These are phyloP conservation scores for Dentipellis sp. DNA, from an alignment of 768 basidiomycete genomes.

Conservation along the genomic window DNA sequence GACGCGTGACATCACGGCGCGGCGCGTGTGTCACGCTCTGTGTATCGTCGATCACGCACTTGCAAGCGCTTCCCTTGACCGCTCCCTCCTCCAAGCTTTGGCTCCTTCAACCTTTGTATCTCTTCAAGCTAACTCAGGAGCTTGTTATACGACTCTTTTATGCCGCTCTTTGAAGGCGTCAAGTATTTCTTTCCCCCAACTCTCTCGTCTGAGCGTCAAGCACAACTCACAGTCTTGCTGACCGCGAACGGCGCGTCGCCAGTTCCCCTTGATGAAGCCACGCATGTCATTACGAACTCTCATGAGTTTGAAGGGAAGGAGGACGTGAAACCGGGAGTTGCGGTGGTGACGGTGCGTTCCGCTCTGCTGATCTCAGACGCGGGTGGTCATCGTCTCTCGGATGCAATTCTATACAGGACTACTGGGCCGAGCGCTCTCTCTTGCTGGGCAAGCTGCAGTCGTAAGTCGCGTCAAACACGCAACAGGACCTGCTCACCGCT, in stretches of 20 bases:
- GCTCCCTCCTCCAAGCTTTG: background rate
- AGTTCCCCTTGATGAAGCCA: constrained; percentile 4
- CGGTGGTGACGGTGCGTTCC: constrained; percentile 7
- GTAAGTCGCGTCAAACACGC: constrained; percentile 2
- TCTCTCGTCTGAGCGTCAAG: constrained; percentile 4
- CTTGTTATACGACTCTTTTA: background rate
- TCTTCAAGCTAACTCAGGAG: background rate
- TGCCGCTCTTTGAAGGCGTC: constrained; percentile 13
- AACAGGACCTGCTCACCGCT: background rate
- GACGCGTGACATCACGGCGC: background rate
- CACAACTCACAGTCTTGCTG: constrained; percentile 3
- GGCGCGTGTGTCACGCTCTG: background rate
- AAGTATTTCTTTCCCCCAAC: constrained; percentile 9
- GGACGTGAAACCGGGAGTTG: constrained; percentile 1
- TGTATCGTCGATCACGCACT: no score
- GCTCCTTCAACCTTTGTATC: background rate
- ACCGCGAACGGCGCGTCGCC: constrained; percentile 8
- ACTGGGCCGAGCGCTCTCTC: constrained; percentile 12
- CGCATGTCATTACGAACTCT: constrained; percentile 10
- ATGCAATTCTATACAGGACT: constrained; percentile 4
- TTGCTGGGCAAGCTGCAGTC: constrained; percentile 9
- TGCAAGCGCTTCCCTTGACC: background rate
- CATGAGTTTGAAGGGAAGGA: constrained; percentile 11
- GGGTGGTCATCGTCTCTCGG: background rate
- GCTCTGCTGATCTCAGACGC: background rate